A percentile compares a stretch with the other conserved stretches of the same genome.
Conservation (phyloP, 106 monocot genomes). For the Dendrobium nobile region DNA sequence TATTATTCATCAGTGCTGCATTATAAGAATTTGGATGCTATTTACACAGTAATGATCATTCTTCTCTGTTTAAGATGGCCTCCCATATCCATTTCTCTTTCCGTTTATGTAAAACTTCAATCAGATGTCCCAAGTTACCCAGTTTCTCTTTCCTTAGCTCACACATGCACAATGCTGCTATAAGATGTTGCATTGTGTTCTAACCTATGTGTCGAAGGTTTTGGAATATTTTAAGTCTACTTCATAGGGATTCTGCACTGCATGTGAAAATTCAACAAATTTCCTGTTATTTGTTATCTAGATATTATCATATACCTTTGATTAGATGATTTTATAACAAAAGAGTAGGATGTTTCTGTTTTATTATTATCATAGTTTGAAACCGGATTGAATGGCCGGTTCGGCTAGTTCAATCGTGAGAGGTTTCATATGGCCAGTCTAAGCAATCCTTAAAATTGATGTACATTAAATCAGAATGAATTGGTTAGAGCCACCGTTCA, state of each 20-base stretch:
- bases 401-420: too few species aligned
- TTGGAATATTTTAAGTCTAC: background rate
- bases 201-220: slow-evolving; percentile 2
- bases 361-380: background rate
- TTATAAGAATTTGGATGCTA: background rate
- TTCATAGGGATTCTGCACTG: background rate
- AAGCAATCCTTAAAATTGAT: too few species aligned
- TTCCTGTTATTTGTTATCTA: background rate
- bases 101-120: background rate
- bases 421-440: too few species aligned
- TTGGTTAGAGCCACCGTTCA: too few species aligned
- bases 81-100: background rate
- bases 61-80: background rate
- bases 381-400: too few species aligned
- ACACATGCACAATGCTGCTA: background rate
- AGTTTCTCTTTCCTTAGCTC: background rate
- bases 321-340: background rate
- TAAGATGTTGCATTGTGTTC: background rate
- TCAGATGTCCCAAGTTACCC: background rate
- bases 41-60: background rate
- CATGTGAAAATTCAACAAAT: background rate
- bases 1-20: background rate
- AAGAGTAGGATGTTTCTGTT: background rate
- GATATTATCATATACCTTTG: background rate
- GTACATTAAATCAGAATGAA: too few species aligned